Conservation (phyloP, 1,139 yeast genomes). For the Pichia sp. region DNA sequence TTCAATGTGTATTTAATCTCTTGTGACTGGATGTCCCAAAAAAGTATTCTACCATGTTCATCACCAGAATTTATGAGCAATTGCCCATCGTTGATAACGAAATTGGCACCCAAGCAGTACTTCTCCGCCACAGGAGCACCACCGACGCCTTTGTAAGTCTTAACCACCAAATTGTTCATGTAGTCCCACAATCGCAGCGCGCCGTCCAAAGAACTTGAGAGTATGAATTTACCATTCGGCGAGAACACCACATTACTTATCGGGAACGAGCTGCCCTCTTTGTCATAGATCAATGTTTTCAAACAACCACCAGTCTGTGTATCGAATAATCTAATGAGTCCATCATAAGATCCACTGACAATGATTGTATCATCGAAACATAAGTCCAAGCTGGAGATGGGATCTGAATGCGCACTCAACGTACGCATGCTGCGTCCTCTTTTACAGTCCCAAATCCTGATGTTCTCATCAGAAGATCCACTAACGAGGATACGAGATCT, state of each 20-base stretch:
- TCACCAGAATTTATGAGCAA: constrained; percentile 60
- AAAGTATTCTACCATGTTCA: constrained; percentile 48
- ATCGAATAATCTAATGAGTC: constrained; percentile 69
- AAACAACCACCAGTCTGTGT: constrained; percentile 86
- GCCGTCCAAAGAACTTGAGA: constrained; percentile 81
- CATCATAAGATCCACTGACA: constrained; percentile 87
- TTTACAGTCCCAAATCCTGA: constrained; percentile 81
- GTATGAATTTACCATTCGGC: constrained; percentile 74
- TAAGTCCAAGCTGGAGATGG: constrained; percentile 69
- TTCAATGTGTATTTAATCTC: constrained; percentile 20
- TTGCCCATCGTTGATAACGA: constrained; percentile 28
- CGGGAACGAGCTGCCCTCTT: constrained; percentile 65
- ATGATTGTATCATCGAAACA: constrained; percentile 77
- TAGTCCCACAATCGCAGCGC: constrained; percentile 75
- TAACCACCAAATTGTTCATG: constrained; percentile 67
- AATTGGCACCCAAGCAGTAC: constrained; percentile 42
- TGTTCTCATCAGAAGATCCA: constrained; percentile 88
- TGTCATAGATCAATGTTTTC: constrained; percentile 72
- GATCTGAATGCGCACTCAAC: constrained; percentile 90
- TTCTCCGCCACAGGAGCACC: constrained; percentile 34
- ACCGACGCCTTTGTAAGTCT: constrained; percentile 50
- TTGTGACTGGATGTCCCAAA: constrained; percentile 76
- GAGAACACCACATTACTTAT: constrained; percentile 67
- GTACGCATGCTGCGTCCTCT: constrained; percentile 69
- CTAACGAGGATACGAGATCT: constrained; percentile 76